Base-by-base conservation (phyloP, 2,329 filamentous ascomycete genomes). In the Sporothrix humicola region DNA sequence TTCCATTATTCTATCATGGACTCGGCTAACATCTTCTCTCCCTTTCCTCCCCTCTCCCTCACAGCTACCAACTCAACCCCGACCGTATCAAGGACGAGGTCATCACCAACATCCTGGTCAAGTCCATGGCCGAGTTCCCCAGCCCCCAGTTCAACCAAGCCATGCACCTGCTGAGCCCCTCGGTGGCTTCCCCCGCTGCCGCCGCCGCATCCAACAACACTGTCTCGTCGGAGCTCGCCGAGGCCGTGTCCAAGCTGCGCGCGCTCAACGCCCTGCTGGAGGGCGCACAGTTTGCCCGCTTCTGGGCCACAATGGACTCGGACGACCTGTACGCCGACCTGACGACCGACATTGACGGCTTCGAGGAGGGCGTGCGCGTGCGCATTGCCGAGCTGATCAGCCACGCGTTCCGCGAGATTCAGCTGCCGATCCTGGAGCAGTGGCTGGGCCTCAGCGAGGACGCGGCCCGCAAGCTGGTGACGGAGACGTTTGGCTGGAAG, bases 31-130 rank as follows among this genome's bases (percentile, higher is more conserved):
- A 31, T 13, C 12, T 10, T 12, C 12, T 31, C 26, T 52, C 2
- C 58, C 13, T 74, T 52, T 31, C 42, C 23, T 23, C 6, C n/a
- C 37, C 50, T 5, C 31, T 48, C 79, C 31, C 31, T n/a, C 7
- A 37, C 31, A 99, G 96, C 77, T 99, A 99, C 89, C 97, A 99
- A 87, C 97, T 99, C 86, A 99, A 99, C 90, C 96, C 96, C 71
- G 95, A 98, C 87, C 93, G 97, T 79, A 91, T 95, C 81, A 95
- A 96, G 87, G 93, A 97, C 81, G 96, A 99, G 84, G 94, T 95
- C 81, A 94, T 96, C 84, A 98, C 96, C 87, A 98, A 98, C 89
- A 93, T 98, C 85, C 94, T 99, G 82, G 95, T 97, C 87, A 99
- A 98, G 88, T 89, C 95, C 78, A 91, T 99, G 82, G 97, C 95